phyloP scores from a whole-genome alignment of 345 rosid species.

The Stellera chamaejasme region DNA sequence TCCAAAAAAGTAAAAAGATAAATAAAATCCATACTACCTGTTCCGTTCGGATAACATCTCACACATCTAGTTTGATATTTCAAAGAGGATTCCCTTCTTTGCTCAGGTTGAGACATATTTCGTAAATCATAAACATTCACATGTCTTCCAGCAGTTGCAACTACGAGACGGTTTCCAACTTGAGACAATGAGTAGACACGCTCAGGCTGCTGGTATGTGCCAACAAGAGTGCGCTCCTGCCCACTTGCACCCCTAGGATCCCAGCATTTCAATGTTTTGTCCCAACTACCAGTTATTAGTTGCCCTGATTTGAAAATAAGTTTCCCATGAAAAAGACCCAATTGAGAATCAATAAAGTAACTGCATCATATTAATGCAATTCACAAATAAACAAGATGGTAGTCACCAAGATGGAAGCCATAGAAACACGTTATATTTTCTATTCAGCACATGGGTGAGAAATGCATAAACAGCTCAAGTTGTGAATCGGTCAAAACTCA shows the following conservation, averaged over 20 bases:
- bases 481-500: no score
- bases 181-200: conserved; percentile 92
- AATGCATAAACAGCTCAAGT: no score
- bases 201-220: conserved; percentile 83
- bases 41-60: conserved; percentile 91
- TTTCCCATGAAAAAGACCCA: not conserved
- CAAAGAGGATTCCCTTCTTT: conserved; percentile 86
- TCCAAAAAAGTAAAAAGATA: not conserved
- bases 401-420: no score
- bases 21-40: conserved; percentile 33
- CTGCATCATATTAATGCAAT: no score
- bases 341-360: no score
- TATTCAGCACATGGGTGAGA: no score
- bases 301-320: conserved; percentile 44
- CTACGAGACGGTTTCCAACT: conserved; percentile 86
- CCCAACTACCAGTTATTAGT: conserved; percentile 97
- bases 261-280: conserved; percentile 88
- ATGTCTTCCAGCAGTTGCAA: conserved; percentile 94
- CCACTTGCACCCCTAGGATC: conserved; percentile 98
- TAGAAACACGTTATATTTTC: no score
- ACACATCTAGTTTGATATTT: conserved; percentile 96
- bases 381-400: no score
- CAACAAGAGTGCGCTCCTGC: conserved; percentile 71
- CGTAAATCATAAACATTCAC: conserved; percentile 89
- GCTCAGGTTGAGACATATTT: conserved; percentile 97